Evolutionary conservation across 2,329 filamentous ascomycete species (phyloP), one percentile per base, ranked within the genome.

Genomic region (Dothidotthia symphoricarpi): DNA sequence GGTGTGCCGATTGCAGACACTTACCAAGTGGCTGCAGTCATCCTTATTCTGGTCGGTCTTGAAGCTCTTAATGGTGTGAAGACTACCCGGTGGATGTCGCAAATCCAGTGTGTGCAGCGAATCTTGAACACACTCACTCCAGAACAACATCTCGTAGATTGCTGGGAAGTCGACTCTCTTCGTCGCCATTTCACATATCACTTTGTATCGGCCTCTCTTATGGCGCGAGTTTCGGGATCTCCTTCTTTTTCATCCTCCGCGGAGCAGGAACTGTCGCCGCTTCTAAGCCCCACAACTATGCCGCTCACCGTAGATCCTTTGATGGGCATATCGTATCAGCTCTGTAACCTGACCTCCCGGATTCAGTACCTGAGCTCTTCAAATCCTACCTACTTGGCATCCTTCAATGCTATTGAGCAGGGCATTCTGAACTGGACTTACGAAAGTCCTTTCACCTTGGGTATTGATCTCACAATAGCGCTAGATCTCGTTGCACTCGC

Each of bases 111-210:
- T 28, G 63, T 60, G 12, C 56, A 61, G 22, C 55, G 51, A 6
- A 61, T 64, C 6, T 45, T 66, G 15, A 51, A 51, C 25, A 45
- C 49, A 13, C 36, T 64, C 3, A 49, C 56, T 16, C 43, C 43
- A 12, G 52, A 61, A 28, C 51, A 55, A 19, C 53, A 43, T 25
- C 45, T 52, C 14, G 45, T 49, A 27, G 51, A 57, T 13, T 60
- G 54, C 9, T 49, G 61, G 37, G 61, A 65, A 27, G 47, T 65
- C 3, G 61, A 64, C 25, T 63, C 59, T 13, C 43, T 66, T 6
- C 59, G 59, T 28, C 51, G 63, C 1, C 63, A 66, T 43, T 65
- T 65, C 34, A 66, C 63, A 6, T 66, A 66, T 34, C 61, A 66
- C 37, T 61, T 62, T 31, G 59, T 55, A 10, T 63, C 60, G 42